Evolutionary conservation across 257 asterid species (phyloP), one percentile per base, ranked within the genome.

Genomic region (Hygrophila difformis): DNA sequence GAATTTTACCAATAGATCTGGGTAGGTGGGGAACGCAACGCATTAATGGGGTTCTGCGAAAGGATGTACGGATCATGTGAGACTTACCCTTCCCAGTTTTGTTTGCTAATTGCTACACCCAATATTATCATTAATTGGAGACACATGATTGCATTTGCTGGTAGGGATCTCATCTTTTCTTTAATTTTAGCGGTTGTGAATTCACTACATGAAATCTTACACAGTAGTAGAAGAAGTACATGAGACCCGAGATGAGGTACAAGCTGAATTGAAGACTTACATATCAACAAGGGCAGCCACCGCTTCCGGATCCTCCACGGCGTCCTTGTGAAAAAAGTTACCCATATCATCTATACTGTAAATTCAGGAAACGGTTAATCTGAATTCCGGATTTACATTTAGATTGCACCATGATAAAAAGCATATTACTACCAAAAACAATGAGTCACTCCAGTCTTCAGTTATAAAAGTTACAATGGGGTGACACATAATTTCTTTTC

Each of bases 271-370:
- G n/a, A n/a, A 6, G 47, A 60, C 83, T 71, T 60, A 87, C 97
- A 62, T 69, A 14, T 75, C 62, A 55, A 87, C 94, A 76, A 75
- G 68, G 33, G 78, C 62, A 37, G 76, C 92, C 11, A 80, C 78
- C 24, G 67, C 64, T 36, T 83, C 97, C 29, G 94, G 97, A 72
- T 87, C 76, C 37, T 74, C 82, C n/a, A 67, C 85, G 11, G 87
- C 81, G 6, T 69, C 52, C 29, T 67, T 74, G 28, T 71, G 77
- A 48, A 67, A 73, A 47, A 62, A 64, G 41, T 57, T 49, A 23
- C 22, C 64, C 11, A 41, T 81, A 39, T 57, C 46, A 35, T 39
- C 57, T 55, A 5, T 26, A 8, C 94, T 82, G 78, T 24, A 51
- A 47, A 61, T 38, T 39, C 26, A 19, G 11, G 9, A 13, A 38